Evolutionary conservation across 441 rosid genomes (phyloP).

Genomic region (Aleurites moluccanus): DNA sequence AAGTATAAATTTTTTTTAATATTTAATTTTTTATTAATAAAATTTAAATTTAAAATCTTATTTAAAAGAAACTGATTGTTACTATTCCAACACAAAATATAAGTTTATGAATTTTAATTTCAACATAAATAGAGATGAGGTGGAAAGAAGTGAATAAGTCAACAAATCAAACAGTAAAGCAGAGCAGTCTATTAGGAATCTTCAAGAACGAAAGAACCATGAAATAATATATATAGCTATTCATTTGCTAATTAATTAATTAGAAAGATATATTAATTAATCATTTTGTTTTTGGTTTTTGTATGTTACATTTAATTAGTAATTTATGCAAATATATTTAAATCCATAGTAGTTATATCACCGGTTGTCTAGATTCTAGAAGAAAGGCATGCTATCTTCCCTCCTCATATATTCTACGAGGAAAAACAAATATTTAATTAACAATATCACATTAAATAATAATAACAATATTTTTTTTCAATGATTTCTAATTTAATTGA

Average conservation of each 20-base stretch:
- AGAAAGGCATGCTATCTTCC: background rate
- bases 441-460: background rate
- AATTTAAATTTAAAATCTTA: too few species aligned
- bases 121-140: background rate
- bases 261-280: too few species aligned
- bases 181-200: background rate
- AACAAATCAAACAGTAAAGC: background rate
- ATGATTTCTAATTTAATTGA: too few species aligned
- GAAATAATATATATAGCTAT: background rate
- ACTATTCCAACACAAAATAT: background rate
- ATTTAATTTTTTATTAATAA: too few species aligned
- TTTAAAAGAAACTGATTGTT: too few species aligned
- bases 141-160: background rate
- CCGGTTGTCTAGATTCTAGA: slow-evolving; percentile 15
- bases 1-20: too few species aligned
- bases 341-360: slow-evolving; percentile 9
- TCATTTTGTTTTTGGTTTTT: too few species aligned
- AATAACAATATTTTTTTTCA: too few species aligned
- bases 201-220: background rate
- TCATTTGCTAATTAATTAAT: background rate
- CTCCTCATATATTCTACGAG: background rate
- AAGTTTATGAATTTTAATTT: background rate
- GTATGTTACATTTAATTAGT: too few species aligned
- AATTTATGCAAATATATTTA: too few species aligned
- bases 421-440: background rate